Conservation (phyloP, 163 green algal genomes). For the Prototheca wickerhamii region DNA sequence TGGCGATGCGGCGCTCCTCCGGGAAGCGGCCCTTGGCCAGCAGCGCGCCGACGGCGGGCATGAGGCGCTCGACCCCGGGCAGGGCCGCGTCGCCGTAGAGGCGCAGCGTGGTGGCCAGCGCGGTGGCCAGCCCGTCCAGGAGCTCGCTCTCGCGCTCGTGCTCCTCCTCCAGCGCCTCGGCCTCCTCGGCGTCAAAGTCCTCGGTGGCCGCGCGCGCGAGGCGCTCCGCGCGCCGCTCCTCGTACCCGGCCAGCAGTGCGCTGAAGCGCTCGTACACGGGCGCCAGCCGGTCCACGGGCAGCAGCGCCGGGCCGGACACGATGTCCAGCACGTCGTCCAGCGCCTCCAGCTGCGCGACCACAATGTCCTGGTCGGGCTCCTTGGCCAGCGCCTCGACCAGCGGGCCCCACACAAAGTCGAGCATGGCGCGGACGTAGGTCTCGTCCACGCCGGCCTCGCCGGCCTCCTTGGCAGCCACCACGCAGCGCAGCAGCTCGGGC, state of each 20-base stretch:
- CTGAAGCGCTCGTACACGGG: conserved; percentile 42
- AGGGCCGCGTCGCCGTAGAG: conserved; percentile 68
- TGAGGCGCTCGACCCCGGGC: conserved; percentile 70
- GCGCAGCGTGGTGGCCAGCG: conserved; percentile 63
- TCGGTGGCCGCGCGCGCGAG: conserved; percentile 54
- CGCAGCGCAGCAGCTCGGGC: conserved; percentile 75
- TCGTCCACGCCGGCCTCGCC: conserved; percentile 32
- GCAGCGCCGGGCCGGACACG: conserved; percentile 33
- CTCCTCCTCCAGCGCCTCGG: conserved; percentile 81
- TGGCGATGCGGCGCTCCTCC: conserved; percentile 79
- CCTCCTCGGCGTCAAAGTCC: conserved; percentile 95
- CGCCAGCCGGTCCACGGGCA: conserved; percentile 41
- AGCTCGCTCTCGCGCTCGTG: conserved; percentile 87
- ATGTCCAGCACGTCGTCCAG: conserved; percentile 66
- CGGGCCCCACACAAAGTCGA: conserved; percentile 59
- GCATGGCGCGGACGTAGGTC: conserved; percentile 47
- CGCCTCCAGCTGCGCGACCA: conserved; percentile 51
- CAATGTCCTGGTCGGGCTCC: conserved; percentile 69
- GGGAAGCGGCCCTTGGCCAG: conserved; percentile 39
- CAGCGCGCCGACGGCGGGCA: conserved; percentile 56
- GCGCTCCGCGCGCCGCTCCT: conserved; percentile 55
- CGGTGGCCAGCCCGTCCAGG: conserved; percentile 66
- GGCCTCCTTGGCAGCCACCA: conserved; percentile 63
- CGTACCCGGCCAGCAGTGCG: conserved; percentile 44
- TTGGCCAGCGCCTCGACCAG: conserved; percentile 69